Conservation (phyloP, 768 basidiomycete species). For the Phanerochaete carnosa region DNA sequence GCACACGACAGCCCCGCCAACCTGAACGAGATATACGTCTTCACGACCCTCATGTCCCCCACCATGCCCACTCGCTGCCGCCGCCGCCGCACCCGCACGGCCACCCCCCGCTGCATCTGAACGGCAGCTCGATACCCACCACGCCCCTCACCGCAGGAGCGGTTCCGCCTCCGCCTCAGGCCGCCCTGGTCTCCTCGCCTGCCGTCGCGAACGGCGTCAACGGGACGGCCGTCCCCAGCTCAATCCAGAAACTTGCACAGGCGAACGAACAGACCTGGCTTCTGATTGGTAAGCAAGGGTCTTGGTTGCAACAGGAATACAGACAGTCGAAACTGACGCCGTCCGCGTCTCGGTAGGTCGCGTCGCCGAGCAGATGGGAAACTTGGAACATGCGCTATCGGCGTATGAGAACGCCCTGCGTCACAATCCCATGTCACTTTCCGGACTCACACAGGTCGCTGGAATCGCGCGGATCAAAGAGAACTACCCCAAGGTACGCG, state of each 20-base stretch:
- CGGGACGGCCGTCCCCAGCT: conserved; percentile 30
- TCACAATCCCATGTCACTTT: conserved; percentile 89
- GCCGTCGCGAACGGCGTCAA: conserved; percentile 39
- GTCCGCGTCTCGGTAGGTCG: conserved; percentile 65
- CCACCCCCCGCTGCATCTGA: conserved; percentile 44
- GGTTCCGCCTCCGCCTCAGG: conserved; percentile 35
- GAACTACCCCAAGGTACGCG: conserved; percentile 88
- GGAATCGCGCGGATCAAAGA: conserved; percentile 97
- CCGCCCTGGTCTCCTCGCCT: conserved; percentile 19
- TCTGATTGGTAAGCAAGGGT: conserved; percentile 67
- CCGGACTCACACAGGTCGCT: conserved; percentile 91
- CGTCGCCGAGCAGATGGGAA: conserved; percentile 93
- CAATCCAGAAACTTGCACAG: conserved; percentile 73
- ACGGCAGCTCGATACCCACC: conserved; percentile 47
- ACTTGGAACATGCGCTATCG: conserved; percentile 86
- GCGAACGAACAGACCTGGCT: conserved; percentile 97
- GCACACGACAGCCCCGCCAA: conserved; percentile 60
- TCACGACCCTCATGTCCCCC: conserved; percentile 52
- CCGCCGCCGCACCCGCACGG: conserved; percentile 33
- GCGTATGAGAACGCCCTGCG: conserved; percentile 95
- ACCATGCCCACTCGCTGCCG: conserved; percentile 41
- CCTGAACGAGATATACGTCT: conserved; percentile 60
- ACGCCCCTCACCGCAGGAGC: conserved; percentile 40
- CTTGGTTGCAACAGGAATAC: not conserved
- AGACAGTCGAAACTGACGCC: not conserved